Conservation (phyloP, 345 rosid genomes). For the Linum usitatissimum region DNA sequence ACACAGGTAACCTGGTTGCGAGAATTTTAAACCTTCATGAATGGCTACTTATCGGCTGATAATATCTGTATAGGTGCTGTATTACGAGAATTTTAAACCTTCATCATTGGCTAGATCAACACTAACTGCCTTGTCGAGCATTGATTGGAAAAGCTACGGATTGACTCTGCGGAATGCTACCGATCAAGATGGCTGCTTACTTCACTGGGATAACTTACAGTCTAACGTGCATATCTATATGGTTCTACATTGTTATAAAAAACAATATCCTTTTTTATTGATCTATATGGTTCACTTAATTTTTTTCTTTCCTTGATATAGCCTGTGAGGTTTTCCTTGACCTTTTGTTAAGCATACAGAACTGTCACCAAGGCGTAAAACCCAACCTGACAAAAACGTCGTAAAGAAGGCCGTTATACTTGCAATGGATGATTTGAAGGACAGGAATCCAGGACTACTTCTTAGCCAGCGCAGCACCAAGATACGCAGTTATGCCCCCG, state of each 20-base stretch:
- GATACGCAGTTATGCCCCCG: slow-evolving; percentile 78
- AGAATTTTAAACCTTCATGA: too few relatives aligned
- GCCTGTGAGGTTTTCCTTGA: slow-evolving; percentile 29
- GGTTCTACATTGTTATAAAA: slow-evolving; percentile 57
- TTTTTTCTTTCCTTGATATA: background rate
- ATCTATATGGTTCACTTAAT: background rate
- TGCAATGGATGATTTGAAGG: slow-evolving; percentile 76
- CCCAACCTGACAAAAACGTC: slow-evolving; percentile 34
- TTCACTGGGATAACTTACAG: slow-evolving; percentile 68
- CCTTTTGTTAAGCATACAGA: slow-evolving; percentile 22
- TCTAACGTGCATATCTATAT: slow-evolving; percentile 39
- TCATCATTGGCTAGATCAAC: slow-evolving; percentile 35
- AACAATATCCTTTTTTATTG: slow-evolving; percentile 38
- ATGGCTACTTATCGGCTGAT: background rate
- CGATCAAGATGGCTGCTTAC: slow-evolving; percentile 37
- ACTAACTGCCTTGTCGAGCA: slow-evolving; percentile 43
- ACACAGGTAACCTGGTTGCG: slow-evolving; percentile 45
- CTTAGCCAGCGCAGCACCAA: slow-evolving; percentile 60
- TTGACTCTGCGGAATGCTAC: slow-evolving; percentile 34
- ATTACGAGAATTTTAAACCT: slow-evolving; percentile 60
- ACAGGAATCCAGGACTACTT: slow-evolving; percentile 55
- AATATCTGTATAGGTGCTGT: slow-evolving; percentile 42
- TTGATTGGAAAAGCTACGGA: slow-evolving; percentile 87
- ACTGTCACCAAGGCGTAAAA: slow-evolving; percentile 32
- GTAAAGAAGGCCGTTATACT: slow-evolving; percentile 47